Conservation (phyloP, 495 filamentous ascomycete species). For the Neurospora sp. region DNA sequence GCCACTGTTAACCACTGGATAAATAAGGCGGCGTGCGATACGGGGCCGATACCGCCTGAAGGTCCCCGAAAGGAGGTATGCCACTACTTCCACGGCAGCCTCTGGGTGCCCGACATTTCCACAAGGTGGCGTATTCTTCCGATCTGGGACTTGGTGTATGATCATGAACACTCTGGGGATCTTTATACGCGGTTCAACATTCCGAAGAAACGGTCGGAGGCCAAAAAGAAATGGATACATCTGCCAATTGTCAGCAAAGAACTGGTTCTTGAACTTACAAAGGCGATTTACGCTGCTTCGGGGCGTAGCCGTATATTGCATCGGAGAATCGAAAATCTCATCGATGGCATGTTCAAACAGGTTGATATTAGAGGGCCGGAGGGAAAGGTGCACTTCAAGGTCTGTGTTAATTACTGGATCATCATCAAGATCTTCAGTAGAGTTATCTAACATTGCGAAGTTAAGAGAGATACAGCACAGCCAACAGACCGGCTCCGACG, state of each 20-base stretch:
- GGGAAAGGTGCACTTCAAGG: constrained; percentile 1
- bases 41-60: not conserved
- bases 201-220: not conserved
- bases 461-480: not conserved
- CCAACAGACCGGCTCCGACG: not conserved
- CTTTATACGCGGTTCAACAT: not conserved
- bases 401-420: no score
- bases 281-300: not conserved
- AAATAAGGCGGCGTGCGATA: not conserved
- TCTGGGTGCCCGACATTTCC: constrained; percentile 1
- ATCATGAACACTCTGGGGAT: not conserved
- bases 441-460: no score
- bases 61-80: not conserved
- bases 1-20: not conserved
- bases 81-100: not conserved
- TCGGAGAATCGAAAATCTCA: not conserved
- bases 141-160: constrained; percentile 1
- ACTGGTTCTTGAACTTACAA: not conserved
- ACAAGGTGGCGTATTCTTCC: not conserved
- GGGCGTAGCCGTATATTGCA: not conserved
- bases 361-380: constrained; percentile 1
- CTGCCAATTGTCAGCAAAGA: not conserved
- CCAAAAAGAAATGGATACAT: constrained; percentile 3
- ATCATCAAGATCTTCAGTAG: no score
- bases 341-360: not conserved